phyloP scores from a whole-genome alignment of 1,139 yeast species.

The Nakaseomyces sp. region DNA sequence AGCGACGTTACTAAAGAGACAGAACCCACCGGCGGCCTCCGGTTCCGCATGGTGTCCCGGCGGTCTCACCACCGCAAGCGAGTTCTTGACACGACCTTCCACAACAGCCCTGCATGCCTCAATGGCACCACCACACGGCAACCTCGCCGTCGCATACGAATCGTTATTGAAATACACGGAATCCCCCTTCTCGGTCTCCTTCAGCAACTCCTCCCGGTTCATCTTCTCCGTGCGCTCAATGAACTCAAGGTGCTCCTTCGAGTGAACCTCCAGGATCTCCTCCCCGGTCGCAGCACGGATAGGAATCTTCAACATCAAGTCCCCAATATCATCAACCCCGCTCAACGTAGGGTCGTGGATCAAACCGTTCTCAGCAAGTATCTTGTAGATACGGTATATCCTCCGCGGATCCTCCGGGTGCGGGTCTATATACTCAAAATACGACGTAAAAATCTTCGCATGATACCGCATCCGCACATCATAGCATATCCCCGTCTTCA shows the following conservation, averaged over 20 bases:
- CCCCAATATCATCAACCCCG: constrained; percentile 80
- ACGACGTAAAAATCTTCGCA: constrained; percentile 85
- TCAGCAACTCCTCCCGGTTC: constrained; percentile 68
- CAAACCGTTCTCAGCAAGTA: constrained; percentile 87
- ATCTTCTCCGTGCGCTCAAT: constrained; percentile 69
- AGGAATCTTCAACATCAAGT: constrained; percentile 75
- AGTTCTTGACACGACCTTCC: constrained; percentile 84
- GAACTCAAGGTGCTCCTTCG: constrained; percentile 67
- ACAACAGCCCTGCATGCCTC: constrained; percentile 95
- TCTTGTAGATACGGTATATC: constrained; percentile 85
- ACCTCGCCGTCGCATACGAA: constrained; percentile 74
- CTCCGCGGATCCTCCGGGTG: constrained; percentile 99
- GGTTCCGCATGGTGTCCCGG: constrained; percentile 99
- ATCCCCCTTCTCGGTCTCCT: constrained; percentile 86
- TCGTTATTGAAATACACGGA: constrained; percentile 93
- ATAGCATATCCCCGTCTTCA: constrained; percentile 89
- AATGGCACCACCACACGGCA: constrained; percentile 94
- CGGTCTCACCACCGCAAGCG: constrained; percentile 92
- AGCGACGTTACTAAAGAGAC: constrained; percentile 92
- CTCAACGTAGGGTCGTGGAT: constrained; percentile 72
- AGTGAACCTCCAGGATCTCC: constrained; percentile 81
- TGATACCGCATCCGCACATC: constrained; percentile 97
- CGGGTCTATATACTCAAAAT: constrained; percentile 91
- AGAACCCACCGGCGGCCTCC: constrained; percentile 92
- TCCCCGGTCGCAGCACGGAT: constrained; percentile 81